Conservation (phyloP, 1,284 basidiomycete genomes). For the Puccinia triticina region DNA sequence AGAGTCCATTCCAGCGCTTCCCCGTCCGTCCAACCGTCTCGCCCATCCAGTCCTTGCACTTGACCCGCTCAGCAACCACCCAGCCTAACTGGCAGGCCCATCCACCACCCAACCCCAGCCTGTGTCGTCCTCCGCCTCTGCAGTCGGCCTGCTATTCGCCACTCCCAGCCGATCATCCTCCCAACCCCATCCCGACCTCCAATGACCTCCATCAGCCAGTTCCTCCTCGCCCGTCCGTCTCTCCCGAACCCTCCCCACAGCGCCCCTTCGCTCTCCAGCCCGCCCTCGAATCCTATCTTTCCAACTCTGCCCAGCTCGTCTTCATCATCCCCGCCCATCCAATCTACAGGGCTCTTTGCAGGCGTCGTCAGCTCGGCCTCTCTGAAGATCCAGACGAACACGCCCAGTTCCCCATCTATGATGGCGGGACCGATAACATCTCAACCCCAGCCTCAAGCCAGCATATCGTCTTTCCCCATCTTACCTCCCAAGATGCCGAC, state of each 20-base stretch:
- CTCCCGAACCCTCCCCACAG: not conserved
- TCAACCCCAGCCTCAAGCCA: not conserved
- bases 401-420: slow-evolving; percentile 29
- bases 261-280: not conserved
- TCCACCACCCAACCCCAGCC: too few relatives aligned
- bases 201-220: not conserved
- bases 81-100: not conserved
- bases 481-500: slow-evolving; percentile 10
- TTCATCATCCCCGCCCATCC: slow-evolving; percentile 38
- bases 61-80: not conserved
- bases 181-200: not conserved
- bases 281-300: slow-evolving; percentile 33
- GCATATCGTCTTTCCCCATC: slow-evolving; percentile 18
- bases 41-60: not conserved
- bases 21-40: not conserved
- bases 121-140: not conserved
- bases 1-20: not conserved
- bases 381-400: slow-evolving; percentile 42
- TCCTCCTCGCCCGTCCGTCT: not conserved
- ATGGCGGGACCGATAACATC: not conserved
- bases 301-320: slow-evolving; percentile 31
- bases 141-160: not conserved
- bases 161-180: not conserved
- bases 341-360: slow-evolving; percentile 29
- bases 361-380: slow-evolving; percentile 16